Evolutionary conservation across 257 asterid genomes (phyloP), one percentile per base, ranked within the genome.

Genomic region (Haberlea rhodopensis): DNA sequence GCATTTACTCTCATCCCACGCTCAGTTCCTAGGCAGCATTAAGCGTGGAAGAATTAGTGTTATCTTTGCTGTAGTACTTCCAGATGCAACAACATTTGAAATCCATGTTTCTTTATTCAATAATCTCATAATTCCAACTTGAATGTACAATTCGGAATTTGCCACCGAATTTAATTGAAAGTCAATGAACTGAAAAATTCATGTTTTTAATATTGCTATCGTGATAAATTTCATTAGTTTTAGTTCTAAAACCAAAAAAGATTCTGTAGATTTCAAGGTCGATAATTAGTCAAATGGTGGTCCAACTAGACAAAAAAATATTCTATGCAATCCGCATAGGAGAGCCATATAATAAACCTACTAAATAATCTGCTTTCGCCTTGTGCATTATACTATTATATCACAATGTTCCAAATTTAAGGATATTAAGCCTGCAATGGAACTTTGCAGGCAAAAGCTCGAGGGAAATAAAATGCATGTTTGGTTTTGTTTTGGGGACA

Each of bases 1-100:
- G 95, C 97, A 32, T 60, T 72, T 54, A 86, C 82, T 79, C 92
- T 88, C 75, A 71, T 75, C 78, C 82, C 72, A 43, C 99, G 95
- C 2, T 94, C 99, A 75, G 90, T 78, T 78, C 94, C 99, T 94
- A 66, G 71, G 62, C 73, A 70, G 71, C 64, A 66, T 18, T 66
- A 74, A 76, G 48, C 68, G 29, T 21, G 25, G 24, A 28, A 61
- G 57, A n/a, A 49, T 40, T 25, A 67, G 62, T 56, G 26, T 53
- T 8, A 67, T 23, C 45, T 57, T 15, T 20, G 31, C 40, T 16
- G 11, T 7, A 19, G 52, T 62, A 8, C 23, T 40, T 59, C 57
- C 62, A 57, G 62, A 58, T 20, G 29, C 15, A 57, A 21, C 29
- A 51, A 43, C 49, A 9, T 31, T 53, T 49, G 24, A 56, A 40